phyloP scores from a whole-genome alignment of 352 stramenopile species.

The Nothophytophthora sp. region DNA sequence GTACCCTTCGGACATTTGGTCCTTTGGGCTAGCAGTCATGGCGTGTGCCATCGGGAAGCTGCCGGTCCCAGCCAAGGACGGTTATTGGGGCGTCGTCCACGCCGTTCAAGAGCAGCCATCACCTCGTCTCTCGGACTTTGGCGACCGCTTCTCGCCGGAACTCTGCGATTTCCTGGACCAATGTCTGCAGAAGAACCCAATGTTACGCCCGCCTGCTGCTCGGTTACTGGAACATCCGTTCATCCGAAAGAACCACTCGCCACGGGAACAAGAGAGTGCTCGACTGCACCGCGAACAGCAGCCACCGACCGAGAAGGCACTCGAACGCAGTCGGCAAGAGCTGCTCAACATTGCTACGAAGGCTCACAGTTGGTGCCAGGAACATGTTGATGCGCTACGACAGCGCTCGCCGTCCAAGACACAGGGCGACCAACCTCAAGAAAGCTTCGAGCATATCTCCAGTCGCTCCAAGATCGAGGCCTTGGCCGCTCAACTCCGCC shows the following conservation, averaged over 20 bases:
- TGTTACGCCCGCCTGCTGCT: slow-evolving; percentile 50
- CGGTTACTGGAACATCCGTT: slow-evolving; percentile 71
- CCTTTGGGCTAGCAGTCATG: slow-evolving; percentile 82
- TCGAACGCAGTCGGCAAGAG: slow-evolving; percentile 35
- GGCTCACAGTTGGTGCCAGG: slow-evolving; percentile 56
- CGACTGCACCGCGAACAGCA: slow-evolving; percentile 21
- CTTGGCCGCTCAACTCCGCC: slow-evolving; percentile 47
- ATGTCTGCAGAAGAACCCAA: slow-evolving; percentile 81
- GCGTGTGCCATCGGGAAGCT: slow-evolving; percentile 87
- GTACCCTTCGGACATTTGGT: slow-evolving; percentile 87
- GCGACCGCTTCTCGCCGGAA: slow-evolving; percentile 59
- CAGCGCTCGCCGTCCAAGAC: slow-evolving; percentile 14
- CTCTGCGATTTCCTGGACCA: slow-evolving; percentile 81
- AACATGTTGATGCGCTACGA: slow-evolving; percentile 40
- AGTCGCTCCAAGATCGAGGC: slow-evolving; percentile 34
- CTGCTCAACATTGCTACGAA: slow-evolving; percentile 51
- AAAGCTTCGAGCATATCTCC: slow-evolving; percentile 25
- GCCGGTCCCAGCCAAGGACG: slow-evolving; percentile 79
- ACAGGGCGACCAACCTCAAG: not conserved
- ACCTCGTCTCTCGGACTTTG: slow-evolving; percentile 62
- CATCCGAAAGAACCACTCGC: slow-evolving; percentile 59
- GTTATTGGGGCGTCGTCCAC: slow-evolving; percentile 91
- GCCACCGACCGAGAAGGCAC: slow-evolving; percentile 14
- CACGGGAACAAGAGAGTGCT: slow-evolving; percentile 25
- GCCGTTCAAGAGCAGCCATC: slow-evolving; percentile 80